Base-by-base conservation (phyloP, 768 basidiomycete genomes). In the Trametes coccinea region DNA sequence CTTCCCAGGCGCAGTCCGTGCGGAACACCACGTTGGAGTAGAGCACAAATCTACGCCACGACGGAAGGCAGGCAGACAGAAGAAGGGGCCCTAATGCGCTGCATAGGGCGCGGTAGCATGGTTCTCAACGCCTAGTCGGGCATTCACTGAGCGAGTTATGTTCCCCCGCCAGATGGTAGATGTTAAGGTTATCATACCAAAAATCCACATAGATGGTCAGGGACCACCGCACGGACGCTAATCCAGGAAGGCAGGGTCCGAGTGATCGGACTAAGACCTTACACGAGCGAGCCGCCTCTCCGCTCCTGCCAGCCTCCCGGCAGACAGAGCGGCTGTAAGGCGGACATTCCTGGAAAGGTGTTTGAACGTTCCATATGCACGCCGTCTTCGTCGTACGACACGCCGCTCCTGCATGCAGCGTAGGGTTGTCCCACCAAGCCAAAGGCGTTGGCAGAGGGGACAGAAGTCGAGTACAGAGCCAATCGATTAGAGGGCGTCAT, bases 321-420 rank as follows among this genome's bases (percentile, higher is more conserved):
- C 40, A 33, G 47, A 16, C 52, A 33, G 45, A 40, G 61, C 61
- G 61, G 61, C 61, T 51, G 55, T 62, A 62, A 39, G 45, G 55
- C 39, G 61, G 61, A 43, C 14, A 33, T 40, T 3, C 27, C 51
- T 48, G 9, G 29, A 37, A 37, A 30, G n/a, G 49, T n/a, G 44
- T n/a, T 53, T 34, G 43, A 53, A 33, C 30, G 29, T 43, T 27
- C 14, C 31, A 53, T 2, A 17, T 34, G 27, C 46, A 54, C 30
- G 39, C 27, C 22, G 31, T 40, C 16, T 40, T 14, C 57, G 45
- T 49, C 52, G 39, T 53, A 54, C 45, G 46, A 58, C 48, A 50
- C 17, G n/a, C n/a, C 22, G 22, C 33, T 14, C 10, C 2, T 39
- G 29, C 40, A 29, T 44, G 31, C 16, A 37, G 33, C n/a, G 27